Evolutionary conservation across 2,329 filamentous ascomycete species (phyloP), one percentile per base, ranked within the genome.

Genomic region (Paecilomyces fulvus): DNA sequence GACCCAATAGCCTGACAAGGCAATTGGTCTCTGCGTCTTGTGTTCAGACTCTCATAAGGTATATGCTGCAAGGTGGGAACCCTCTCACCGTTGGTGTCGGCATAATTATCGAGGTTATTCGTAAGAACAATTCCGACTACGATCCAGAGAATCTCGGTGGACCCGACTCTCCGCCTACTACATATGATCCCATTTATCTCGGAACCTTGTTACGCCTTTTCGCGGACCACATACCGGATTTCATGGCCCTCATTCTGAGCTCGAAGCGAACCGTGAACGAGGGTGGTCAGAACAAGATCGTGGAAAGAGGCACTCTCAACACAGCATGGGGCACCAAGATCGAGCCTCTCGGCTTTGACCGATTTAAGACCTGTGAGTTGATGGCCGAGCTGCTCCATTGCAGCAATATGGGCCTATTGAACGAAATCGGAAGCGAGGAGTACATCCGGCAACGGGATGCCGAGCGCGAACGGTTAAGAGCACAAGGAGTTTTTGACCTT

Each of bases 71-170:
- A 53, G 94, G 94, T 43, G 94, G 94, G 25, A 97, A 99, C 66
- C 88, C 94, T 5, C 76, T 99, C 57, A 97, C 92, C 0, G 95
- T 97, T 14, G 94, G 94, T 52, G 94, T 99, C 10, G 94, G 94
- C 20, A 96, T 97, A 66, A 84, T 99, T 31, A 99, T 99, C 61
- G 94, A 99, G 74, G 94, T 99, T 50, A 99, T 99, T 70, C 84
- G 94, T 59, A 99, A 99, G 77, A 99, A 99, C 75, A 99, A 99
- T 71, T 97, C 94, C 0, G 94, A 99, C 73, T 99, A 99, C 70
- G 94, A 99, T 64, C 87, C 94, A 0, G 94, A 97, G 64, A 89
- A 92, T 64, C 86, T 92, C 59, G 85, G 88, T 52, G 90, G 91
- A 58, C 84, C 89, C 28, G 89, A 89, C 61, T 83, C 88, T 2